These are phyloP conservation scores for Barbarea vulgaris DNA, from an alignment of 345 rosid species.

Conservation along the genomic window DNA sequence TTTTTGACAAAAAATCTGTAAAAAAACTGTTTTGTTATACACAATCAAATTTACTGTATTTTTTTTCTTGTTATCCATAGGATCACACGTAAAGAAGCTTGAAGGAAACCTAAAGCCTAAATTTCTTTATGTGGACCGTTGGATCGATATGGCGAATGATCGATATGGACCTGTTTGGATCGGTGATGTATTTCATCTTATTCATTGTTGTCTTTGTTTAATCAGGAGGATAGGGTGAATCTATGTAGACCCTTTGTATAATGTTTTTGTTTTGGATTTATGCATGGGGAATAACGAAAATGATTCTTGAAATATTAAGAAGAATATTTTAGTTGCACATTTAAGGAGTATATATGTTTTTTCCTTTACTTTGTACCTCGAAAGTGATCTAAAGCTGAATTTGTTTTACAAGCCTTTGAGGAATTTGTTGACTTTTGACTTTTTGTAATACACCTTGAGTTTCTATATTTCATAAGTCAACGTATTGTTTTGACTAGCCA, in stretches of 20 bases:
- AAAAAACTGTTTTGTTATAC: neutral
- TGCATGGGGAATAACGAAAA: neutral
- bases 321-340: neutral
- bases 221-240: slow-evolving; percentile 4
- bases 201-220: slow-evolving; percentile 27
- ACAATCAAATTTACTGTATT: neutral
- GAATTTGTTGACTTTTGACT: slow-evolving; percentile 2
- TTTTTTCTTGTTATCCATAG: slow-evolving; percentile 47
- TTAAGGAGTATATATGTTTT: neutral
- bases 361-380: neutral
- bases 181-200: slow-evolving; percentile 24
- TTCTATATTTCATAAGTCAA: slow-evolving; percentile 8
- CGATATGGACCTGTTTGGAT: slow-evolving; percentile 6
- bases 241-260: slow-evolving; percentile 30
- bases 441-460: neutral
- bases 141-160: slow-evolving; percentile 15
- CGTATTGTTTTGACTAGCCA: neutral
- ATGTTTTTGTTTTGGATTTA: slow-evolving; percentile 4
- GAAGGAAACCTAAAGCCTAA: slow-evolving; percentile 30
- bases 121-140: neutral
- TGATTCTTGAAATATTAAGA: neutral
- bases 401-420: neutral
- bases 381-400: neutral
- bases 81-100: slow-evolving; percentile 95
- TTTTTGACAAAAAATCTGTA: neutral